These are phyloP conservation scores for Agroathelia rolfsii DNA, from an alignment of 1,284 basidiomycete species.

Conservation along the genomic window DNA sequence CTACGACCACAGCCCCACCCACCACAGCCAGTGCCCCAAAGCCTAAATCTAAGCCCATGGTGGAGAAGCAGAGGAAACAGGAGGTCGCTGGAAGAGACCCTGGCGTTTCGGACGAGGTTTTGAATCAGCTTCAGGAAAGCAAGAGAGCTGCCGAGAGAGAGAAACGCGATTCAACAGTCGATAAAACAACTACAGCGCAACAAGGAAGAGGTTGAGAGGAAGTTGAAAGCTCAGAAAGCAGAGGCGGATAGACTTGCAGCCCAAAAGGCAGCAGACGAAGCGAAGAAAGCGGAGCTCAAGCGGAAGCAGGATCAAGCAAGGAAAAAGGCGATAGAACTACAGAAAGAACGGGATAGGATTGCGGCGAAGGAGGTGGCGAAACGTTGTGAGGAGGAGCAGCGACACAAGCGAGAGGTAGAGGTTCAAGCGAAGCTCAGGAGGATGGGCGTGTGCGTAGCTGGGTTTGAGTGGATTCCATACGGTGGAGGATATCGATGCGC, in stretches of 20 bases:
- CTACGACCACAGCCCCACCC: too few species aligned
- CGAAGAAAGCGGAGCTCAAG: slow-evolving; percentile 16
- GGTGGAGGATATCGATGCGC: slow-evolving; percentile 40
- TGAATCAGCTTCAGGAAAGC: slow-evolving; percentile 32
- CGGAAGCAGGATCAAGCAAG: slow-evolving; percentile 18
- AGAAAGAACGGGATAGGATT: slow-evolving; percentile 18
- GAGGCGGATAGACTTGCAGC: slow-evolving; percentile 9
- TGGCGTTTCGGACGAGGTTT: slow-evolving; percentile 34
- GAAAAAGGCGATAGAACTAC: slow-evolving; percentile 15
- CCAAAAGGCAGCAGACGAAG: slow-evolving; percentile 12
- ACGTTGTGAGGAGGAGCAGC: slow-evolving; percentile 24
- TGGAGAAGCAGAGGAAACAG: too few species aligned
- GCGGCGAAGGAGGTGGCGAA: slow-evolving; percentile 23
- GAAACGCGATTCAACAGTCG: too few species aligned
- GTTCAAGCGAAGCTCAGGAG: slow-evolving; percentile 32
- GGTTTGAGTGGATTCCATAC: slow-evolving; percentile 42
- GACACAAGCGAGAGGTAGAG: slow-evolving; percentile 23
- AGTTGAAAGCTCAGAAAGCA: too few species aligned
- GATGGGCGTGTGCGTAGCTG: slow-evolving; percentile 44
- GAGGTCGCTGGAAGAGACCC: slow-evolving; percentile 24
- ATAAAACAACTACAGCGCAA: slow-evolving; percentile 13
- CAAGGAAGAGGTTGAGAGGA: slow-evolving; percentile 11
- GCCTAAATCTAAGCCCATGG: too few species aligned
- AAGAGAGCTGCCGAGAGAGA: slow-evolving; percentile 22
- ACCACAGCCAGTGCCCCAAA: too few species aligned